Evolutionary conservation across 2,329 filamentous ascomycete species (phyloP).

Genomic region (Endoconidiophora laricicola): DNA sequence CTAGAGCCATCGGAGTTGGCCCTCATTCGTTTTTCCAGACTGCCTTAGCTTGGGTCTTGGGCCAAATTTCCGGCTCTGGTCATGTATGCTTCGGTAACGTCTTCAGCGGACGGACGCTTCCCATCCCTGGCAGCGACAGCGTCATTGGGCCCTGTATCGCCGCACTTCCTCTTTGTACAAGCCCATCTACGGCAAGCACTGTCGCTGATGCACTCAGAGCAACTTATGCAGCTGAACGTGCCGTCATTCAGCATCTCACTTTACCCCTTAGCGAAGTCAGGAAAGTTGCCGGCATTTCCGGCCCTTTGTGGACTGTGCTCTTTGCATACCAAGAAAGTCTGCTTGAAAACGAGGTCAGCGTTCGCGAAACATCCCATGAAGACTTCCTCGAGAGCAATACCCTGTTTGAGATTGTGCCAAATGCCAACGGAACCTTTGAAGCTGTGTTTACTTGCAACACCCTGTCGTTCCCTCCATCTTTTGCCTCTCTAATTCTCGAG

Average conservation of each 20-base stretch:
- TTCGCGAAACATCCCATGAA: slow-evolving; percentile 40
- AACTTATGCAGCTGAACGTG: slow-evolving; percentile 49
- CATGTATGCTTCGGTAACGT: slow-evolving; percentile 66
- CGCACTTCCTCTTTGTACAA: slow-evolving; percentile 54
- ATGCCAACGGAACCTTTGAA: slow-evolving; percentile 16
- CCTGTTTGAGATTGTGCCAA: slow-evolving; percentile 60
- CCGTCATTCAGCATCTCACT: slow-evolving; percentile 44
- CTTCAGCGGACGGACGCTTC: slow-evolving; percentile 64
- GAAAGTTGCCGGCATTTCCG: slow-evolving; percentile 30
- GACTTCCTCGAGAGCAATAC: slow-evolving; percentile 65
- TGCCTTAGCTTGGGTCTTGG: slow-evolving; percentile 48
- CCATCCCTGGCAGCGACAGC: slow-evolving; percentile 51
- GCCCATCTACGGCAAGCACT: slow-evolving; percentile 33
- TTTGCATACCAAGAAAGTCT: slow-evolving; percentile 75
- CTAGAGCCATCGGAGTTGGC: not conserved
- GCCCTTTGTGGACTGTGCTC: slow-evolving; percentile 56
- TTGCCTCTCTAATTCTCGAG: slow-evolving; percentile 37
- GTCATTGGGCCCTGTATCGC: slow-evolving; percentile 68
- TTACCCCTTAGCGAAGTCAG: slow-evolving; percentile 56
- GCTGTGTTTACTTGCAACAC: slow-evolving; percentile 32
- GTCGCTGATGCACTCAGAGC: slow-evolving; percentile 44
- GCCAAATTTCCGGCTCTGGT: slow-evolving; percentile 41
- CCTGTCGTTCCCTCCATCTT: slow-evolving; percentile 31
- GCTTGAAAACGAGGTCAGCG: slow-evolving; percentile 18
- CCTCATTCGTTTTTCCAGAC: slow-evolving; percentile 47